These are phyloP conservation scores for Epichloe festucae DNA, from an alignment of 2,329 filamentous ascomycete genomes.

Conservation along the genomic window DNA sequence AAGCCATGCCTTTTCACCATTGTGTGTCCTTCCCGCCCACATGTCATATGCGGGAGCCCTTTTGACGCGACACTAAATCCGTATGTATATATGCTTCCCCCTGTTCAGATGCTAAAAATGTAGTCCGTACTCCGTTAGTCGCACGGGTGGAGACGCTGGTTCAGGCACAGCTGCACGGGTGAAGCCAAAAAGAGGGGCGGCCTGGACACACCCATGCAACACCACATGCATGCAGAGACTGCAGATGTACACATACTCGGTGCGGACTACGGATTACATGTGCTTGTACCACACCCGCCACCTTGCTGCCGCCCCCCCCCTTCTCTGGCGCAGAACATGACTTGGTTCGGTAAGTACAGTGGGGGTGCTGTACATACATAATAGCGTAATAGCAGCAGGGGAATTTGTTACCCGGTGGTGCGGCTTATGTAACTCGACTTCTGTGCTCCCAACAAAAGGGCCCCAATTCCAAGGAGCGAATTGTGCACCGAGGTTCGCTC, in stretches of 20 bases:
- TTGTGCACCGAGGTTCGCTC: background rate
- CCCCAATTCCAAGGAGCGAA: background rate
- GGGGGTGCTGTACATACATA: no score
- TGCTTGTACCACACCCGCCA: background rate
- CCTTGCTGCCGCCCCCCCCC: background rate
- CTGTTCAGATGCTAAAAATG: slow-evolving; percentile 3
- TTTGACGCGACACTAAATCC: background rate
- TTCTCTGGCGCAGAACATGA: no score
- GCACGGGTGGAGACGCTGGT: background rate
- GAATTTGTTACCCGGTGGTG: background rate
- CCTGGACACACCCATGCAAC: no score
- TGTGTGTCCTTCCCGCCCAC: background rate
- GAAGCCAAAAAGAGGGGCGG: no score
- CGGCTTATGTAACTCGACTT: background rate
- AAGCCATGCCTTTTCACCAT: background rate
- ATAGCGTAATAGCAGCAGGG: background rate
- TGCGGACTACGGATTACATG: no score
- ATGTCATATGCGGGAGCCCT: no score
- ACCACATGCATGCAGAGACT: no score
- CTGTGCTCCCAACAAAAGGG: background rate
- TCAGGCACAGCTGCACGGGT: slow-evolving; percentile 2
- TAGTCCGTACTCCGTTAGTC: background rate
- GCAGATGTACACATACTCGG: no score
- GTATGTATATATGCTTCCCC: background rate
- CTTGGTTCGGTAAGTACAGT: no score